Percentiles rank a stretch among this genome's conserved stretches.
Conservation (phyloP, 176 grass and related monocot genomes). For the Triticum turgidum region DNA sequence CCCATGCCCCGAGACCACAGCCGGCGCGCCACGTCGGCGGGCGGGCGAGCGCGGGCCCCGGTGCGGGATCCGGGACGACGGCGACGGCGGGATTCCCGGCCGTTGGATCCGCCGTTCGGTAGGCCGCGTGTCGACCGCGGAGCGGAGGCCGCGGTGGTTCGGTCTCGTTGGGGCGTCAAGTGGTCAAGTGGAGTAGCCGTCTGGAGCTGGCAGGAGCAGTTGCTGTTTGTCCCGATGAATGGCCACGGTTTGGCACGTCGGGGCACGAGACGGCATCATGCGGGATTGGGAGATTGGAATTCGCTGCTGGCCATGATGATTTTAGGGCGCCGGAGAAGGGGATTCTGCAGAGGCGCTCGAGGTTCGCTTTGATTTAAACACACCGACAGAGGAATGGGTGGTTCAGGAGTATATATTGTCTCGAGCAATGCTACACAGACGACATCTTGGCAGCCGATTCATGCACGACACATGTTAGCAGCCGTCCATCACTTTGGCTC, state of each 20-base stretch:
- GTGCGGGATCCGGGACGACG: constrained; percentile 28
- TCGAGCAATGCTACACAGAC: too few species aligned
- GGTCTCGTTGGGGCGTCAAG: background rate
- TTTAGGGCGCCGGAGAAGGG: background rate
- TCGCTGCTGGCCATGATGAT: background rate
- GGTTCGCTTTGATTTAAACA: background rate
- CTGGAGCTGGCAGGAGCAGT: background rate
- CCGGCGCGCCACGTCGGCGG: background rate
- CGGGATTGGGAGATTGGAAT: background rate
- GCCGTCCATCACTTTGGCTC: too few species aligned
- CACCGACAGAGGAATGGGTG: background rate
- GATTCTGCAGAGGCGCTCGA: background rate
- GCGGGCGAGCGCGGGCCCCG: background rate
- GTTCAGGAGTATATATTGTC: background rate
- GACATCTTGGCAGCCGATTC: too few species aligned
- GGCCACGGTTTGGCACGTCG: background rate
- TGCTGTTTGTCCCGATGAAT: background rate
- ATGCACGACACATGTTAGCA: too few species aligned
- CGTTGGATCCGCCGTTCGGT: constrained; percentile 28
- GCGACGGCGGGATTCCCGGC: constrained; percentile 24
- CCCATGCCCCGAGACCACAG: background rate
- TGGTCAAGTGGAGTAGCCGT: constrained; percentile 1
- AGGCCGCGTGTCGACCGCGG: constrained; percentile 9
- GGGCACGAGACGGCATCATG: background rate
- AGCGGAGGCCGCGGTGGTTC: background rate